These are phyloP conservation scores for Aspergillus hortae DNA, from an alignment of 2,329 filamentous ascomycete species.

Conservation along the genomic window DNA sequence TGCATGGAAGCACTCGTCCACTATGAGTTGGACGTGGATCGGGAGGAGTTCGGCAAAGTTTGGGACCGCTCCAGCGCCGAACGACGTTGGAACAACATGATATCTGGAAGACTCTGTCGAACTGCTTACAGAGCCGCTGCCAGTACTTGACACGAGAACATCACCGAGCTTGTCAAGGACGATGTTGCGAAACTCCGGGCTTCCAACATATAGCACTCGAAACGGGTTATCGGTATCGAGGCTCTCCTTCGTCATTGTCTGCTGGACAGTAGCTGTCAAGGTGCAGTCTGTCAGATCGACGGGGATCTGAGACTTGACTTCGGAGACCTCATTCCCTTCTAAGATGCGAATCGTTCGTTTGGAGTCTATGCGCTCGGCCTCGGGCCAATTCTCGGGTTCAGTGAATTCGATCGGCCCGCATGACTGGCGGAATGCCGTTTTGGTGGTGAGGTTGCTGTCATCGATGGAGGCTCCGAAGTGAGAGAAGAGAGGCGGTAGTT, in stretches of 20 bases:
- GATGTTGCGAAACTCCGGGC: slow-evolving; percentile 35
- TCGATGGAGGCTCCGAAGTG: slow-evolving; percentile 26
- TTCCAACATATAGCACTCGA: slow-evolving; percentile 42
- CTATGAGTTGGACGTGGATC: slow-evolving; percentile 45
- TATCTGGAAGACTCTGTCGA: slow-evolving; percentile 43
- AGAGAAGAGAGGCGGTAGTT: slow-evolving; percentile 28
- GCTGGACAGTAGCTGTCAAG: slow-evolving; percentile 40
- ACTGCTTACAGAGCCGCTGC: slow-evolving; percentile 28
- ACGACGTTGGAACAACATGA: slow-evolving; percentile 48
- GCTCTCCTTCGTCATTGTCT: slow-evolving; percentile 40
- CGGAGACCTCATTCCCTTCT: slow-evolving; percentile 25
- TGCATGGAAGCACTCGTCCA: slow-evolving; percentile 44
- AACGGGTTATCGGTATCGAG: slow-evolving; percentile 42
- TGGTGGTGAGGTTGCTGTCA: slow-evolving; percentile 34
- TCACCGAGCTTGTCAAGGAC: slow-evolving; percentile 48
- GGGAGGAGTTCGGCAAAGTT: slow-evolving; percentile 49
- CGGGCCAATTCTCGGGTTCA: slow-evolving; percentile 40
- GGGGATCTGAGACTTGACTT: slow-evolving; percentile 27
- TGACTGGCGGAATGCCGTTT: slow-evolving; percentile 29
- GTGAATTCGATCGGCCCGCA: slow-evolving; percentile 41
- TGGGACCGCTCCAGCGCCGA: slow-evolving; percentile 42
- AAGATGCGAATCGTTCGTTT: slow-evolving; percentile 42
- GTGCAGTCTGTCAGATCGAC: slow-evolving; percentile 26
- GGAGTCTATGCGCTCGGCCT: slow-evolving; percentile 37
- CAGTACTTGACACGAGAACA: slow-evolving; percentile 42